phyloP scores from a whole-genome alignment of 306 rosid genomes.

The Prunus dulcis region DNA sequence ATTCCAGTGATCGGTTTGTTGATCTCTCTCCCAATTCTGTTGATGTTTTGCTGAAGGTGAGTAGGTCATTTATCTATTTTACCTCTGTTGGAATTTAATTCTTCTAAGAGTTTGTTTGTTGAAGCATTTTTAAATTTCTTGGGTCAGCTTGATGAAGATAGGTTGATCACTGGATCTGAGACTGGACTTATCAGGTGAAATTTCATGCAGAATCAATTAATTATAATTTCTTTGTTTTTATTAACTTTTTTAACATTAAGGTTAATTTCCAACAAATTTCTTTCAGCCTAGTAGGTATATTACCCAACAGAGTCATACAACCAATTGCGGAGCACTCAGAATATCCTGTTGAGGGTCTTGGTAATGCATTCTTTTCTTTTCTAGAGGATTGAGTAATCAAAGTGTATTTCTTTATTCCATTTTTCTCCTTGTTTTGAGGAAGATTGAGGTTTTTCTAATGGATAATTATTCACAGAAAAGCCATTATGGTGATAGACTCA shows the following conservation, averaged over 20 bases:
- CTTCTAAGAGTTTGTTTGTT: background rate
- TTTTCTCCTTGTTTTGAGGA: background rate
- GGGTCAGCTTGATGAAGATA: constrained; percentile 89
- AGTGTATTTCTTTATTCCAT: background rate
- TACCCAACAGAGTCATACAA: constrained; percentile 84
- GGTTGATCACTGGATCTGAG: constrained; percentile 85
- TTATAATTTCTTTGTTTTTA: constrained; percentile 13
- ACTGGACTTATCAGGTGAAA: constrained; percentile 91
- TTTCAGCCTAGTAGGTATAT: constrained; percentile 71
- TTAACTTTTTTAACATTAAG: constrained; percentile 4
- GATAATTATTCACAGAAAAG: background rate
- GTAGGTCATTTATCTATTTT: constrained; percentile 16
- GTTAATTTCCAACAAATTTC: background rate
- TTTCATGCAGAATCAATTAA: background rate
- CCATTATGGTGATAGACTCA: background rate
- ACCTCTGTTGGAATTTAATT: constrained; percentile 8
- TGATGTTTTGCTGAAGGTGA: constrained; percentile 82
- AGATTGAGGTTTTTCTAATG: background rate
- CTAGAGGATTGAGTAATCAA: constrained; percentile 2
- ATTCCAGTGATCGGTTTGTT: constrained; percentile 75
- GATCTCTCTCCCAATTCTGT: constrained; percentile 72
- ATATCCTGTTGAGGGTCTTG: constrained; percentile 84
- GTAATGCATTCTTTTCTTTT: constrained; percentile 38
- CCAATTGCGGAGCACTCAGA: constrained; percentile 94
- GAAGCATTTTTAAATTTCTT: background rate